A percentile compares a stretch with the other conserved stretches of the same genome.
These are phyloP conservation scores for Houttuynia cordata DNA, from an alignment of 164 flowering plant species.

Conservation along the genomic window DNA sequence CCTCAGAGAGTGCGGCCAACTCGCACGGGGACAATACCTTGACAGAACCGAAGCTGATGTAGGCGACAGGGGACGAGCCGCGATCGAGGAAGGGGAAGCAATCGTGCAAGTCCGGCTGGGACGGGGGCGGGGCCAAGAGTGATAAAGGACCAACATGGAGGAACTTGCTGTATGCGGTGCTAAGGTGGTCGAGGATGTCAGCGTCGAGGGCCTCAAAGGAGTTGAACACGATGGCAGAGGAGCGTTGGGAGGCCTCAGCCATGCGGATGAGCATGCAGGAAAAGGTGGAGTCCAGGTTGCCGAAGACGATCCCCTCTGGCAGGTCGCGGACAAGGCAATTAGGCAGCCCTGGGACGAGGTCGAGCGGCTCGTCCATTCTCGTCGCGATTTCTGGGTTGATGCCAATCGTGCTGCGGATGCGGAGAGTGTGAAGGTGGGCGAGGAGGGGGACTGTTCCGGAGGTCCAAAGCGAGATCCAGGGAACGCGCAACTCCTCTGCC, in stretches of 20 bases:
- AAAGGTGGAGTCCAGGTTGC: conserved; percentile 23
- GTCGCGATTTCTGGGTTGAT: not conserved
- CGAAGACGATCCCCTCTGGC: conserved; percentile 31
- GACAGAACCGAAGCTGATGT: conserved; percentile 48
- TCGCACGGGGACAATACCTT: conserved; percentile 13
- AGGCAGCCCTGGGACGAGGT: conserved; percentile 27
- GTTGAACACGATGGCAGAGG: conserved; percentile 28
- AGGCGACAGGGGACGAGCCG: conserved; percentile 27
- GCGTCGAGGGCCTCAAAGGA: conserved; percentile 39
- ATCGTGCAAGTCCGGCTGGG: conserved; percentile 10
- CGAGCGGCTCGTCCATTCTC: conserved; percentile 4
- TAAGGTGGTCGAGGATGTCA: conserved; percentile 14
- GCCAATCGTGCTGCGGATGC: conserved; percentile 12
- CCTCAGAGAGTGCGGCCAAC: conserved; percentile 20
- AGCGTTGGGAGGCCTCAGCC: conserved; percentile 24
- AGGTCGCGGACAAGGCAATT: conserved; percentile 21
- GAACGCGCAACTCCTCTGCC: conserved; percentile 29
- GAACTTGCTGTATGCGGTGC: conserved; percentile 15
- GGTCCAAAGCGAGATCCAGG: conserved; percentile 38
- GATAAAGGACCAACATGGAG: conserved; percentile 36
- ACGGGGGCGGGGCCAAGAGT: conserved; percentile 12
- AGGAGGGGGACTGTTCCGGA: conserved; percentile 18
- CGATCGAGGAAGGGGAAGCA: conserved; percentile 41
- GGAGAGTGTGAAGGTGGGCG: conserved; percentile 19
- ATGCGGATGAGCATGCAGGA: conserved; percentile 23